Base-by-base conservation (phyloP, 2,329 filamentous ascomycete species). In the Epichloe elymi region DNA sequence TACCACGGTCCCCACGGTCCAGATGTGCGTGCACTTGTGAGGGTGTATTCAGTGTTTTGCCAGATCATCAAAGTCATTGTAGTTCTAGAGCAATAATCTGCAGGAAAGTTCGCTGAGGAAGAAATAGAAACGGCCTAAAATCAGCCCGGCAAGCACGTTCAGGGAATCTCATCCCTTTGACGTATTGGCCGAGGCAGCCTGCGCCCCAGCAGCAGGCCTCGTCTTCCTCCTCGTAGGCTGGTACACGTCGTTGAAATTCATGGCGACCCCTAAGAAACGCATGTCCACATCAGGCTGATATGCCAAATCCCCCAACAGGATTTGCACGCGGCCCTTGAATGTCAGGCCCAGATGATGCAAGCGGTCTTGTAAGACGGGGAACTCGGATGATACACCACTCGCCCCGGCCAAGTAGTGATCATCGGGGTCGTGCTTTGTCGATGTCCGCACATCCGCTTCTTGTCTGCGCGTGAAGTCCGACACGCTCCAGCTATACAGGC, bases 161-260 rank as follows among this genome's bases (percentile, higher is more conserved):
- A 30, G 30, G 30, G 8, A 30, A 30, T 30, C 30, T 65, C 55
- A 64, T 8, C 47, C 60, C 55, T 58, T 65, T n/a, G 59, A 58
- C 33, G 55, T 53, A 35, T 58, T 61, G 26, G 58, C 55, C 30
- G 58, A 56, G 17, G 56, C 51, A n/a, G 58, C 55, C n/a, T 17
- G 3, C 5, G 60, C 46, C 2, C 23, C 30, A 5, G 38, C 30
- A 5, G 38, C 48, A 19, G 49, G 33, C 66, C 72, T 75, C 53
- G 76, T 70, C 68, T 82, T 82, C 64, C 83, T 78, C 60, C 82
- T 75, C 43, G 83, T 79, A 14, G 88, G 86, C 67, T 87, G 80
- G 67, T 97, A 97, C 26, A 95, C 86, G 65, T 97, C 91, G 68
- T 98, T 98, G 69, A 97, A 98, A 69, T 97, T 98, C 88, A 98